A percentile compares a stretch with the other conserved stretches of the same genome.
phyloP scores from a whole-genome alignment of 768 basidiomycete genomes.

The Suillus bovinus region DNA sequence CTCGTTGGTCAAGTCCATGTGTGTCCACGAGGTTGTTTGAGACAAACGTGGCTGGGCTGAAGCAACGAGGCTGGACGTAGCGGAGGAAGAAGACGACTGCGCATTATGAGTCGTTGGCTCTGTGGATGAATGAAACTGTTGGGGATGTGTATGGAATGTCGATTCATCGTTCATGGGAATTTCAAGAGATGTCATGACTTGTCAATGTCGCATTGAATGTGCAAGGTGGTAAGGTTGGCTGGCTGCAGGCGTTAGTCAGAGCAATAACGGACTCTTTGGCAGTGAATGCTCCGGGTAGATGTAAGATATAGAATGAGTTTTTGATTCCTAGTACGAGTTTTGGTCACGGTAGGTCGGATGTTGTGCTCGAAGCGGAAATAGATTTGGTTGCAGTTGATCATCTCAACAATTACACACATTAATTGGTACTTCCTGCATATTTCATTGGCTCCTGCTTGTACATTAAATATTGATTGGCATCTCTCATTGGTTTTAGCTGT shows the following conservation, averaged over 20 bases:
- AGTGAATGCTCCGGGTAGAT: background rate
- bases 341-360: no score
- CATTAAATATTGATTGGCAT: background rate
- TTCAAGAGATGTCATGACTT: constrained; percentile 31
- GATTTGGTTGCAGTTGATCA: background rate
- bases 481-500: background rate
- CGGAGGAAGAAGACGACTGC: constrained; percentile 12
- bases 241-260: background rate
- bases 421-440: background rate
- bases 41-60: constrained; percentile 17
- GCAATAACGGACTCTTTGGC: background rate
- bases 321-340: no score
- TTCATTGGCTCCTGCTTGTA: background rate
- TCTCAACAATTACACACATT: background rate
- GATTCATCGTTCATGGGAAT: constrained; percentile 20
- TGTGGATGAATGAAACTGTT: constrained; percentile 4
- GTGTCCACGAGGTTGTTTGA: constrained; percentile 30
- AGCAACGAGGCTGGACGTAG: constrained; percentile 19
- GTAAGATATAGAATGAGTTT: background rate
- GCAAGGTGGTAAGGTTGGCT: background rate
- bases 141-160: constrained; percentile 8
- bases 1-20: constrained; percentile 14
- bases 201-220: constrained; percentile 19
- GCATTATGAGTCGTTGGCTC: constrained; percentile 2
- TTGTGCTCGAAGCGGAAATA: background rate